Evolutionary conservation across 2,329 filamentous ascomycete species (phyloP).

Genomic region (Fusarium albosuccineum): DNA sequence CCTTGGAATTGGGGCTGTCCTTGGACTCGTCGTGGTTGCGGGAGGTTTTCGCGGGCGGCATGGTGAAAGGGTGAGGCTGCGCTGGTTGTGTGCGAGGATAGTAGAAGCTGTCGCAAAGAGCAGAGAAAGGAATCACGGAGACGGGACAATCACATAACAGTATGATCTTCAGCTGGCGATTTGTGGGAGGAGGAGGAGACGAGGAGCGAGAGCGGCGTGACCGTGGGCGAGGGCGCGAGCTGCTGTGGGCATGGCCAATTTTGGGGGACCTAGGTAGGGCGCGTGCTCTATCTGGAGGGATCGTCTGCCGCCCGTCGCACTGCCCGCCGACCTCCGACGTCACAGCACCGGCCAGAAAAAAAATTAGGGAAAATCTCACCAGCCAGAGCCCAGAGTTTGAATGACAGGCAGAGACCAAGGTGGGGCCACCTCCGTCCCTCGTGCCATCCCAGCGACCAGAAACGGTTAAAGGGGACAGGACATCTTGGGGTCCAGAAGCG

Average conservation of each 20-base stretch:
- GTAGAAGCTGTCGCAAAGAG: constrained; percentile 11
- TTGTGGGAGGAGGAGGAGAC: constrained; percentile 37
- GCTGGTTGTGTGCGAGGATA: not conserved
- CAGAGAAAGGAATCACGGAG: constrained; percentile 13
- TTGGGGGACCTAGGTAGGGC: constrained; percentile 24
- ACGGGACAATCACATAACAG: constrained; percentile 39
- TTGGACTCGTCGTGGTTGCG: constrained; percentile 63
- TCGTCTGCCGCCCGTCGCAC: constrained; percentile 18
- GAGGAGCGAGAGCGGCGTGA: constrained; percentile 35
- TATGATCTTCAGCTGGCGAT: constrained; percentile 12
- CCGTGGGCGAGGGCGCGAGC: constrained; percentile 18
- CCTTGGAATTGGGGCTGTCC: constrained; percentile 57
- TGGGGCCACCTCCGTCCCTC: constrained; percentile 10
- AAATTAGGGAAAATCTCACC: constrained; percentile 6
- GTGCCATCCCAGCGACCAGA: constrained; percentile 7
- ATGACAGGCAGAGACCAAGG: not conserved
- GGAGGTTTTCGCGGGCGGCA: constrained; percentile 62
- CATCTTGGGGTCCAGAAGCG: constrained; percentile 19
- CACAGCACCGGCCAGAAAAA: constrained; percentile 25
- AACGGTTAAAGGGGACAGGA: not conserved
- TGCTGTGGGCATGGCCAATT: constrained; percentile 25
- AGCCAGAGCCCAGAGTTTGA: constrained; percentile 1
- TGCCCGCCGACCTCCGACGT: constrained; percentile 35
- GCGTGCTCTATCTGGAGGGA: constrained; percentile 17
- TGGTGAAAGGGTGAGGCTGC: constrained; percentile 41